Base-by-base conservation (phyloP, 1,139 yeast genomes). In the Sugiyamaella novakii region DNA sequence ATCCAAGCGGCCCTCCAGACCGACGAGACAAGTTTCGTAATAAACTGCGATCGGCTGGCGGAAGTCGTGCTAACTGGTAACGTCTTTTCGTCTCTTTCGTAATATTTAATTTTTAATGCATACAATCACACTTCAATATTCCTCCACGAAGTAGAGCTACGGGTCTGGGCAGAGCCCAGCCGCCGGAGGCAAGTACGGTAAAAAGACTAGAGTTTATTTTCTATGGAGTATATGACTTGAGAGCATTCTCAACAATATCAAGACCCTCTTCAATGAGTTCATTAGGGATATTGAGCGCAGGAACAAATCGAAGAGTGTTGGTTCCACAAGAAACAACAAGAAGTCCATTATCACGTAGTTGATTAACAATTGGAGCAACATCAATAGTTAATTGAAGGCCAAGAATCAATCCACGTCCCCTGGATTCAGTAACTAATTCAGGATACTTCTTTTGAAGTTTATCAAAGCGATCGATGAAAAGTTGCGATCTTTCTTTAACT, bases 251-350 rank as follows among this genome's bases (percentile, higher is more conserved):
- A 53, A 92, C 78, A 43, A 88, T 78, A 14, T 73, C 75, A 50
- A 91, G 69, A 19, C 98, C 98, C 57, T 80, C 78, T 35, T 75
- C 74, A 44, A 88, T 80, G 38, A 78, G 79, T 22, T 80, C 82
- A 49, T 83, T 80, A 25, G 83, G 84, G 54, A 89, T 88, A 59
- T 86, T 89, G 65, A 92, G 76, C 3, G 98, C 95, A 18, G 98
- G 98, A 18, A 92, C 94, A 54, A 92, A 75, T 69, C 98, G 80
- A 45, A 92, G 72, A 4, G 94, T 92, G 64, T 89, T 89, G 63
- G 84, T 82, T 46, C 98, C 98, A 11, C 97, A 96, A 37, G 95
- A 84, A 51, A 92, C 86, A 24, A 89, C 79, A 55, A 92, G 72
- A 54, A 92, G 72, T 1, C 98, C 98, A 54, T 80, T 71, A 46